Evolutionary conservation across 2,329 filamentous ascomycete genomes (phyloP), one percentile per base, ranked within the genome.

Genomic region (Metarhizium album): DNA sequence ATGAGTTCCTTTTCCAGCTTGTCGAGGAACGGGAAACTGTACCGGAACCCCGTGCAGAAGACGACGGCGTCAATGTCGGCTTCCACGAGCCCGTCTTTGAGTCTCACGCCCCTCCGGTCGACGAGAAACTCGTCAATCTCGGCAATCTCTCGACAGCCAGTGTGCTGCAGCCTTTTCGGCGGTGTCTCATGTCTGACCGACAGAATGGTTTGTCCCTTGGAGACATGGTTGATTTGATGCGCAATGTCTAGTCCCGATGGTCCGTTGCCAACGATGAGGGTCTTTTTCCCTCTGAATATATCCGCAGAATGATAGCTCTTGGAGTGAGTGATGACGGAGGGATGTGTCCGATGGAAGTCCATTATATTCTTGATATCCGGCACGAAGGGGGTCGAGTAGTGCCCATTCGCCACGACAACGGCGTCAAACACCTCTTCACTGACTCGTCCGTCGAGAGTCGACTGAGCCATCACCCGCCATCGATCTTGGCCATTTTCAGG

Each of bases 31-130:
- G 90, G 89, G 52, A 86, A 86, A 4, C 84, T 83, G 67, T 87
- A 95, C 51, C 95, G 79, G 60, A 94, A 97, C 0, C 91, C 91
- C 0, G 91, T 96, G 64, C 87, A 90, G 66, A 91, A 96, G 27
- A 97, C 64, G 5, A 96, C 70, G 1, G 80, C 78, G 60, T 96
- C 90, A 51, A 97, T 67, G 33, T 82, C 71, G 3, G 69, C 69
- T 60, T 89, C 86, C 9, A 84, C 62, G 0, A 72, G 73, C 2
- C 84, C 85, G 59, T 88, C 75, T 40, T 74, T 72, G 55, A 94
- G 87, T 31, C 76, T 72, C 2, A 93, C 75, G 3, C 77, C 82
- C 54, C 80, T 75, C 48, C 76, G 69, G 3, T 74, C 67, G 0
- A 71, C 62, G 13, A 74, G 66, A 56, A 74, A 86, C 61, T 67